Base-by-base conservation (phyloP, 768 basidiomycete species). In the Clitopilus hobsonii region DNA sequence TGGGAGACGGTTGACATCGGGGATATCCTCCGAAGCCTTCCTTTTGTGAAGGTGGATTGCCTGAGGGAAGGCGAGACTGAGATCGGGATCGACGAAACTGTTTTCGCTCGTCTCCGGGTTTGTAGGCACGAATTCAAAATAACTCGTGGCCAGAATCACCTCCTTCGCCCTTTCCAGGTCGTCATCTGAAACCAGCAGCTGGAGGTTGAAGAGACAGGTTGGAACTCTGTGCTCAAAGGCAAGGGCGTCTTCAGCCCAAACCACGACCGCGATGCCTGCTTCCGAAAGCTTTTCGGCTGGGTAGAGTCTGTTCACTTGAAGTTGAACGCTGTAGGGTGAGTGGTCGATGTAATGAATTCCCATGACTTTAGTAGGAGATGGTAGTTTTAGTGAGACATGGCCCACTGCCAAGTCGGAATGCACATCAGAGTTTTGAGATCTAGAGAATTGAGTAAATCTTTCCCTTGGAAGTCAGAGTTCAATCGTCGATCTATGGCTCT, bases 201-300 rank as follows among this genome's bases (percentile, higher is more conserved):
- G 61, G 14, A 61, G 57, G 38, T 38, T 53, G 36, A 60, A 61
- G 8, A 62, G 54, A 23, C 18, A 27, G 5, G 59, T 61, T 30
- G 64, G 63, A 16, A 64, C 64, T 29, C 49, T 54, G 28, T 64
- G 58, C 23, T 56, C 54, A 32, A 58, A 62, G 7, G 62, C 56
- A 10, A 62, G 55, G 2, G 59, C 60, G 49, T 63, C 64, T 56
- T 65, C 60, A 5, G 54, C 60, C 60, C 63, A 61, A 6, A 62
- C 54, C n/a, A 60, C 28, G 26, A 52, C 60, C 28, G 29, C 26
- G 11, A 56, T 54, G 38, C 23, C 8, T 10, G 48, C 25, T 1
- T 38, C 8, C 10, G 41, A 18, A 23, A 45, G n/a, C 8, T 10
- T 20, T 11, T 8, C 8, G 41, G 41, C 41, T 18, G 41, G 41